These are phyloP conservation scores for Immersiporthe knoxdaviesiana DNA, from an alignment of 2,329 filamentous ascomycete genomes.

Conservation along the genomic window DNA sequence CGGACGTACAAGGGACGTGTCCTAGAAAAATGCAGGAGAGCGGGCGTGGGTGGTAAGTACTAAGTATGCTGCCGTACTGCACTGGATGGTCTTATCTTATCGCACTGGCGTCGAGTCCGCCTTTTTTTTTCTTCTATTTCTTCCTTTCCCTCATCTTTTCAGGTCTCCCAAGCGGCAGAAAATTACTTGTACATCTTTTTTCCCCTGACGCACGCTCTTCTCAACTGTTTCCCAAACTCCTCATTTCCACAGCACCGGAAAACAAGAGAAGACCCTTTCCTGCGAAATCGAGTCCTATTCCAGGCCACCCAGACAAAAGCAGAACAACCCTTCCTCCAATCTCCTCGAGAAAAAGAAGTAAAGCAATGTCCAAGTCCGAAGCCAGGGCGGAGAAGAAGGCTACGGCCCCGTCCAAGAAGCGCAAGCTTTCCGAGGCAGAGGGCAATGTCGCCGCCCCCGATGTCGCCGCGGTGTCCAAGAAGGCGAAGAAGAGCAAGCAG, in stretches of 20 bases:
- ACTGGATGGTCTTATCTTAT: constrained; percentile 21
- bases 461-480: constrained; percentile 17
- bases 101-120: constrained; percentile 13
- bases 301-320: neutral
- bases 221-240: neutral
- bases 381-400: constrained; percentile 24
- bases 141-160: neutral
- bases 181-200: neutral
- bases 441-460: neutral
- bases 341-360: neutral
- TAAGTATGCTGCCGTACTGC: constrained; percentile 4
- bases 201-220: neutral
- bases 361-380: constrained; percentile 22
- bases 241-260: neutral
- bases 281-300: neutral
- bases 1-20: neutral
- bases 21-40: neutral
- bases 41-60: neutral
- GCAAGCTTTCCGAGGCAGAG: constrained; percentile 26
- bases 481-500: constrained; percentile 22
- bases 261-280: neutral
- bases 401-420: constrained; percentile 20
- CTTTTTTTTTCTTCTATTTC: no score
- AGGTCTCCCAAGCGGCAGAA: constrained; percentile 4
- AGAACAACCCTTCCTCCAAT: no score